Evolutionary conservation across 2,329 filamentous ascomycete genomes (phyloP), one percentile per base, ranked within the genome.

Genomic region (Davidsoniella eucalypti): DNA sequence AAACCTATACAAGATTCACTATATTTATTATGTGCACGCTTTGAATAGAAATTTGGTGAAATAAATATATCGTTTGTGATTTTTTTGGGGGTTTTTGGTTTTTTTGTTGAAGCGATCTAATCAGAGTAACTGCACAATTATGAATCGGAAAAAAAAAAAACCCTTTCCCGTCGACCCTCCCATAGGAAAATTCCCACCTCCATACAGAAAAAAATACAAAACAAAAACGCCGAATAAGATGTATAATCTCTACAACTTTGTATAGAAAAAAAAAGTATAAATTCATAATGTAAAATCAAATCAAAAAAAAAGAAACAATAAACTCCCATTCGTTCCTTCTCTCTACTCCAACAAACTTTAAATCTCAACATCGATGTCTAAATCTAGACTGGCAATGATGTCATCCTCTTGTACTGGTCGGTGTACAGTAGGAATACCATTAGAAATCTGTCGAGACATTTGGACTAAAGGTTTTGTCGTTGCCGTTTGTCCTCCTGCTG

Each of bases 331-430:
- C 14, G 10, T 23, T 21, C 17, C 8, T 14, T 23, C 18, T 48
- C 21, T 23, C 21, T 23, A 23, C 21, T 23, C 21, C 21, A 23
- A 5, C 21, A 4, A 23, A 23, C 21, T 23, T 49, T 18, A 50
- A 16, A 53, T 47, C 8, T 94, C 87, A 58, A 94, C 80, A 58
- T 96, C 90, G 61, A 96, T 87, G 25, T 87, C 90, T 58, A 96
- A 67, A 62, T 96, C 92, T 69, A 96, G 69, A 23, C 80, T 75
- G 1, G 83, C 87, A 63, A 96, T 90, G 51, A 95, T 83, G 60
- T 96, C 92, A 61, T 96, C 92, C 55, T 94, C 88, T 70, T 84
- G 82, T 52, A 87, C 75, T 26, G 82, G 80, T 65, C 84, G 80
- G 60, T 90, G 84, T 45, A 87, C 83, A 10, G 79, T 79, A 2